These are phyloP conservation scores for Musa schizocarpa DNA, from an alignment of 176 grass and related monocot genomes.

Conservation along the genomic window DNA sequence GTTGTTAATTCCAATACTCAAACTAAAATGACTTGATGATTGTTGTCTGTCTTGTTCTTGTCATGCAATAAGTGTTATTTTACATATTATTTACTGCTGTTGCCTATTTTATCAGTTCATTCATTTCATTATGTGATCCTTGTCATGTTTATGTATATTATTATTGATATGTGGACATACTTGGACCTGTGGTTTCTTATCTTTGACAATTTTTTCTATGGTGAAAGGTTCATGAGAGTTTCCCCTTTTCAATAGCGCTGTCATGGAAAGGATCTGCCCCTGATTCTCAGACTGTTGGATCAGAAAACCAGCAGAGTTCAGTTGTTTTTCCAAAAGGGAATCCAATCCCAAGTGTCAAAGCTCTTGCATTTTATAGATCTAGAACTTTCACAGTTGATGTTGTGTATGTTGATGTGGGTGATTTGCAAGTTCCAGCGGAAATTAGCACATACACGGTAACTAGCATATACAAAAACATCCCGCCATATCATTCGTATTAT, in stretches of 20 bases:
- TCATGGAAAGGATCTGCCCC: slow-evolving; percentile 46
- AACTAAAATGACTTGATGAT: too few relatives aligned
- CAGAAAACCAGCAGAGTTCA: slow-evolving; percentile 28
- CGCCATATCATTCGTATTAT: neutral
- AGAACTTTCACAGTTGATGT: slow-evolving; percentile 63
- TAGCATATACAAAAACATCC: neutral
- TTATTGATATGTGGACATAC: too few relatives aligned
- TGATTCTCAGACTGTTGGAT: slow-evolving; percentile 38
- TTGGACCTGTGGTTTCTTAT: too few relatives aligned
- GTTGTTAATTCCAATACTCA: too few relatives aligned
- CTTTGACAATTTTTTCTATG: too few relatives aligned
- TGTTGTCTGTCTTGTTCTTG: too few relatives aligned
- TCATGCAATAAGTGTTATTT: too few relatives aligned
- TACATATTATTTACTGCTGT: too few relatives aligned
- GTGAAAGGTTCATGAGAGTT: slow-evolving; percentile 60
- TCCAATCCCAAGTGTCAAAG: slow-evolving; percentile 48
- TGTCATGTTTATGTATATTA: too few relatives aligned
- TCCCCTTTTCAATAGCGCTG: slow-evolving; percentile 71
- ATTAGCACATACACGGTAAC: slow-evolving; percentile 72
- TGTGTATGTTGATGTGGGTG: slow-evolving; percentile 25
- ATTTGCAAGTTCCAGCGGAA: slow-evolving; percentile 25
- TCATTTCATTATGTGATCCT: too few relatives aligned
- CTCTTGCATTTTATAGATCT: slow-evolving; percentile 45
- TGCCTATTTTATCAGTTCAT: too few relatives aligned
- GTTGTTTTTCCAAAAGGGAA: slow-evolving; percentile 66